phyloP scores from a whole-genome alignment of 345 rosid genomes.

The Populus simonii region DNA sequence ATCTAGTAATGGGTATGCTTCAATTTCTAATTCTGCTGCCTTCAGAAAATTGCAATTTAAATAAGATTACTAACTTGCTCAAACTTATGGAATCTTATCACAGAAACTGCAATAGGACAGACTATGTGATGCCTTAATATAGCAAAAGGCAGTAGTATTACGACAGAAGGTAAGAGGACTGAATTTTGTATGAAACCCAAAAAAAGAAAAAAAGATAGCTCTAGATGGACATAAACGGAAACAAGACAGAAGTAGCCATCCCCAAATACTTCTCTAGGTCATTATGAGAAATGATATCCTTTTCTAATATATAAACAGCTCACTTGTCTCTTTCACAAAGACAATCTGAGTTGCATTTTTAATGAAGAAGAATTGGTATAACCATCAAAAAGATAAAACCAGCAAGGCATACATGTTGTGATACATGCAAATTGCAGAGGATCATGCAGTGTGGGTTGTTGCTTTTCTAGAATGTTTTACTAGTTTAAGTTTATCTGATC shows the following conservation, averaged over 20 bases:
- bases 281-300: neutral
- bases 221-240: neutral
- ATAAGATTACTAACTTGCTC: slow-evolving; percentile 15
- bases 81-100: slow-evolving; percentile 6
- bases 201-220: neutral
- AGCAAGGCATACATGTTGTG: neutral
- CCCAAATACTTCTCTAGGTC: neutral
- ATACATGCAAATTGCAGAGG: neutral
- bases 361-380: neutral
- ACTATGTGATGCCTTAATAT: neutral
- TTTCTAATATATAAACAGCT: neutral
- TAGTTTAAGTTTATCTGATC: neutral
- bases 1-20: slow-evolving; percentile 95
- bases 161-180: neutral
- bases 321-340: neutral
- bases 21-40: slow-evolving; percentile 99
- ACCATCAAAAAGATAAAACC: neutral
- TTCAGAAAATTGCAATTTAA: slow-evolving; percentile 32
- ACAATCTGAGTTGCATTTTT: neutral
- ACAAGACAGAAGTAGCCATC: neutral
- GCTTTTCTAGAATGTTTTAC: neutral
- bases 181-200: neutral
- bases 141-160: neutral
- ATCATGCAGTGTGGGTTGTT: neutral
- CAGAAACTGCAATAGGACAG: neutral